Base-by-base conservation (phyloP, 805 yeast species). In the Pichia cephalocereana region DNA sequence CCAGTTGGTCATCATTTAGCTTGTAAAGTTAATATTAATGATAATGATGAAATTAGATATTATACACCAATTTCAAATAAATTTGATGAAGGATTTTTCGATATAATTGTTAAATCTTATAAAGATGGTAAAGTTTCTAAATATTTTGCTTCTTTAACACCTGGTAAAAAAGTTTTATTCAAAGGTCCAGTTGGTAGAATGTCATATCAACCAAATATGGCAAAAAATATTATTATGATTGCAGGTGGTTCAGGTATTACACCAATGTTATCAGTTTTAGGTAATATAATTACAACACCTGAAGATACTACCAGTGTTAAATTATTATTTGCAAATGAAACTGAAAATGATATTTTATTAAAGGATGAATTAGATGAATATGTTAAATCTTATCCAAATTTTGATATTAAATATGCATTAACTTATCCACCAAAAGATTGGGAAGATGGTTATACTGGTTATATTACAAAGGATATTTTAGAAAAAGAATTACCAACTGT, bases 241-340 rank as follows among this genome's bases (percentile, higher is more conserved):
- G 91, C 90, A 8, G 95, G 93, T 55, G 95, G 95, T 18, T 79
- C 91, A 0, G 95, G 97, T 46, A 83, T 90, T 53, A 87, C 96
- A 9, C 96, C 97, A 38, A 81, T 87, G 67, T 74, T 85, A 59
- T 95, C 89, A 67, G 83, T 90, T 15, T 70, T 86, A 46, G 80
- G 85, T 51, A 76, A 76, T 50, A 72, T 84, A 45, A 77, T 83
- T 52, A 83, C 89, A 17, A 79, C 82, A 28, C 81, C 87, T 4
- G 80, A 74, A 49, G 90, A 84, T 62, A 37, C 61, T 32, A 83
- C 91, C 37, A 72, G 74, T 46, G 71, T 86, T 47, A 71, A 78
- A 3, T 66, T 86, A 54, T 70, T 86, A 45, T 86, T 72, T 61
- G 89, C 88, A 32, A 85, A 85, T 57, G 86, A 83, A 59, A 78